Percentiles rank a stretch among this genome's conserved stretches.
These are phyloP conservation scores for Eucalyptus coolabah DNA, from an alignment of 345 rosid species.

Conservation along the genomic window DNA sequence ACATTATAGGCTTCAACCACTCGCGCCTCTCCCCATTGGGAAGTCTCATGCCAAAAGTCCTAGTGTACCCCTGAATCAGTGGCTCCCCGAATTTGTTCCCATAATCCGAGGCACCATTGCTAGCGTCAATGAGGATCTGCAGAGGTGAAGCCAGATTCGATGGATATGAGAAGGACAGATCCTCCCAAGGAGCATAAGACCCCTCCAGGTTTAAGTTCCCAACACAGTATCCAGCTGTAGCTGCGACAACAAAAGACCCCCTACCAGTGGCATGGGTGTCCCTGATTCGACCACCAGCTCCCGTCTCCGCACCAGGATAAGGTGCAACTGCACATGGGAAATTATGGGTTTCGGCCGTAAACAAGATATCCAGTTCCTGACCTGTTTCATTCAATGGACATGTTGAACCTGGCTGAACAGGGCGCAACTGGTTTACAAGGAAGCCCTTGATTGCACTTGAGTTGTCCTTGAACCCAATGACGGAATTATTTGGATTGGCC, in stretches of 20 bases:
- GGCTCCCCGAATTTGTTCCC: conserved; percentile 98
- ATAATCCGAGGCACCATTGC: conserved; percentile 95
- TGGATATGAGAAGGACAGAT: conserved; percentile 62
- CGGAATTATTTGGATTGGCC: conserved; percentile 77
- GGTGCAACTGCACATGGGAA: conserved; percentile 99
- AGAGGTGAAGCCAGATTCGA: conserved; percentile 77
- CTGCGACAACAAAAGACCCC: conserved; percentile 82
- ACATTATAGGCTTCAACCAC: conserved; percentile 99
- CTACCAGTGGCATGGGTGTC: conserved; percentile 98
- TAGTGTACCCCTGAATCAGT: conserved; percentile 79
- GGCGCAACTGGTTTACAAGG: conserved; percentile 54
- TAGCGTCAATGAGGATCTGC: conserved; percentile 81
- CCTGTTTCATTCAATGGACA: conserved; percentile 35
- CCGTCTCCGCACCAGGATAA: conserved; percentile 97
- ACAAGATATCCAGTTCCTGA: conserved; percentile 67
- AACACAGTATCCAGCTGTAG: conserved; percentile 84
- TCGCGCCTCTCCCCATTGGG: conserved; percentile 92
- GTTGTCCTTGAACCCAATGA: conserved; percentile 89
- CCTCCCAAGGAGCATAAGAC: conserved; percentile 89
- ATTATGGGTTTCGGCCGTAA: conserved; percentile 95
- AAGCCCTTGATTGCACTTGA: conserved; percentile 94
- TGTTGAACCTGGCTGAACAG: conserved; percentile 55
- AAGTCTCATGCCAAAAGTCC: conserved; percentile 90
- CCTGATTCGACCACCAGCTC: conserved; percentile 94
- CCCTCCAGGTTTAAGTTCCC: conserved; percentile 82